A percentile compares a stretch with the other conserved stretches of the same genome.
Evolutionary conservation across 2,329 filamentous ascomycete species (phyloP).

Genomic region (Colletotrichum tanaceti): DNA sequence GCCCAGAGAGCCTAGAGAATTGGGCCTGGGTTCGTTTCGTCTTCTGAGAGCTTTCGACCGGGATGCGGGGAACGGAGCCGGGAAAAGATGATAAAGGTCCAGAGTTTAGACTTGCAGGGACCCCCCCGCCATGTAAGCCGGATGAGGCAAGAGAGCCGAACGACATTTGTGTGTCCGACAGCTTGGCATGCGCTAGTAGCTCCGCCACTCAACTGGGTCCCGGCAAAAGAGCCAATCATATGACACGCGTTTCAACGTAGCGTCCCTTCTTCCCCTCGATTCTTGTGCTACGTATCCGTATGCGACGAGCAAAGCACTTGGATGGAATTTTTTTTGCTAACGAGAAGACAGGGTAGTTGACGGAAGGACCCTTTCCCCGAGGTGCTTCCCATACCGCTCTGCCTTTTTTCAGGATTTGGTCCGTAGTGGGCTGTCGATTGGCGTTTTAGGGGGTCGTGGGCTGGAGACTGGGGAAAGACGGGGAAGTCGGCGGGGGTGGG

Average conservation of each 20-base stretch:
- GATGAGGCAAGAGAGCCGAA: constrained; percentile 30
- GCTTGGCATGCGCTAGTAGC: constrained; percentile 35
- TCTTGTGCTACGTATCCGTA: too few relatives aligned
- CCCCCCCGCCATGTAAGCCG: constrained; percentile 12
- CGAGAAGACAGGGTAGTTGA: constrained; percentile 4
- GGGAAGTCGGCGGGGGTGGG: neutral
- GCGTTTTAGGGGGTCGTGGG: neutral
- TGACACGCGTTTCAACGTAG: constrained; percentile 1
- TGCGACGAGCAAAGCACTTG: too few relatives aligned
- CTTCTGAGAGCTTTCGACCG: neutral
- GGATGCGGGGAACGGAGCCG: constrained; percentile 5
- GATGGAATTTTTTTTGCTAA: neutral
- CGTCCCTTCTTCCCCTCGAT: neutral
- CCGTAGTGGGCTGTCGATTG: neutral
- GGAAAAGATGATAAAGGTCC: constrained; percentile 11
- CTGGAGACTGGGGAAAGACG: constrained; percentile 5
- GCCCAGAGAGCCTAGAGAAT: neutral
- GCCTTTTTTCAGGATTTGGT: neutral
- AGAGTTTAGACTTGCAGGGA: constrained; percentile 20
- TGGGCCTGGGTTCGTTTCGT: neutral
- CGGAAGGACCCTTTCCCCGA: neutral
- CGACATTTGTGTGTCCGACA: constrained; percentile 25
- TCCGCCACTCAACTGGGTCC: constrained; percentile 26
- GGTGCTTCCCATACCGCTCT: too few relatives aligned
- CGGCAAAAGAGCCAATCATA: constrained; percentile 4